Evolutionary conservation across 1,139 yeast genomes (phyloP).

Genomic region (Yamadazyma membranifaciens): DNA sequence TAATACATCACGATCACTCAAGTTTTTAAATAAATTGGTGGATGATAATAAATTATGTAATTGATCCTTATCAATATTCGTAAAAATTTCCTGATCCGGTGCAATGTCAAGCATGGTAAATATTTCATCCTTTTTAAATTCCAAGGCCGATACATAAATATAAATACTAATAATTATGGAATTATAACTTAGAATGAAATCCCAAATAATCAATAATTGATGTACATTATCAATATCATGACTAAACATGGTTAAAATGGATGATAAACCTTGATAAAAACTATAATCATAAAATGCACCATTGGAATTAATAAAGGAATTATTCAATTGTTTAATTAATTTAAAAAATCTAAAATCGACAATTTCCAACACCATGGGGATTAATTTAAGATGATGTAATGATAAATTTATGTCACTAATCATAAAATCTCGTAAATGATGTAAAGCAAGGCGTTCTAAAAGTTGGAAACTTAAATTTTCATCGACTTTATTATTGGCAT

Average conservation of each 20-base stretch:
- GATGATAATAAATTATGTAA: constrained; percentile 45
- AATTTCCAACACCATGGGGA: constrained; percentile 57
- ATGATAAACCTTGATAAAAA: constrained; percentile 65
- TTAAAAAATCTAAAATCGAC: constrained; percentile 54
- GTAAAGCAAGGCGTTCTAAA: constrained; percentile 58
- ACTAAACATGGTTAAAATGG: constrained; percentile 73
- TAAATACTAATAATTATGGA: constrained; percentile 48
- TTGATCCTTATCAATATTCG: constrained; percentile 37
- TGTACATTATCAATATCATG: constrained; percentile 61
- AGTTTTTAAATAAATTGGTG: constrained; percentile 24
- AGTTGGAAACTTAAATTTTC: constrained; percentile 44
- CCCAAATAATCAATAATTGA: constrained; percentile 62
- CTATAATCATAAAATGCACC: constrained; percentile 39
- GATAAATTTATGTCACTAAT: constrained; percentile 66
- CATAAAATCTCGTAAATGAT: constrained; percentile 83
- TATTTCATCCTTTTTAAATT: constrained; percentile 40
- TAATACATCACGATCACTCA: constrained; percentile 32
- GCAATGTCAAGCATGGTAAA: constrained; percentile 23
- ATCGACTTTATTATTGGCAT: constrained; percentile 22
- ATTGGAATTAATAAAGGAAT: constrained; percentile 23
- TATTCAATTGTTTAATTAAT: constrained; percentile 40
- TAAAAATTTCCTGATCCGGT: constrained; percentile 14
- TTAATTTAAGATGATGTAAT: constrained; percentile 58
- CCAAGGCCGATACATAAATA: constrained; percentile 54
- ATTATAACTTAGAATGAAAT: constrained; percentile 51